A percentile compares a stretch with the other conserved stretches of the same genome.
Evolutionary conservation across 2,329 filamentous ascomycete genomes (phyloP).

Genomic region (Fusarium mexicanum): DNA sequence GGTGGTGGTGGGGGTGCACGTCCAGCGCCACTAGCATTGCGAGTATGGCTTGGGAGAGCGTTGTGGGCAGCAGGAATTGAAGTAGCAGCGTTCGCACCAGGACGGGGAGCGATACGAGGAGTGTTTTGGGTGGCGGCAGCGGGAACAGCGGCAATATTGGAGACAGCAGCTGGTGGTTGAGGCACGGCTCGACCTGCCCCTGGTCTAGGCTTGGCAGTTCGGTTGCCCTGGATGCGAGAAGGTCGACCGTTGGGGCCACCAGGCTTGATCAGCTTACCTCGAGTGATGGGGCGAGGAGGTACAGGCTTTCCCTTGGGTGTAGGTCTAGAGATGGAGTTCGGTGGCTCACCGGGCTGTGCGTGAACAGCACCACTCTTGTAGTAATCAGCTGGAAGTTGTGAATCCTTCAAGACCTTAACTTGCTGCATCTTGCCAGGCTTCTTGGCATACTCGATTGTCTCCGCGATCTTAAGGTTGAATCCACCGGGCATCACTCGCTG

Average conservation of each 20-base stretch:
- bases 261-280: slow-evolving; percentile 89
- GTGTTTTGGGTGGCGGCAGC: slow-evolving; percentile 39
- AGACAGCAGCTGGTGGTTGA: slow-evolving; percentile 47
- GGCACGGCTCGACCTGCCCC: slow-evolving; percentile 49
- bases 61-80: slow-evolving; percentile 35
- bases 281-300: slow-evolving; percentile 88
- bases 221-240: slow-evolving; percentile 71
- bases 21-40: slow-evolving; percentile 61
- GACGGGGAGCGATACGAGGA: slow-evolving; percentile 12
- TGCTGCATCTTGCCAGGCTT: slow-evolving; percentile 92
- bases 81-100: slow-evolving; percentile 3
- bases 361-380: slow-evolving; percentile 97
- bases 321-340: slow-evolving; percentile 82
- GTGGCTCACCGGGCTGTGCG: slow-evolving; percentile 83
- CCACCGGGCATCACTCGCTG: slow-evolving; percentile 80
- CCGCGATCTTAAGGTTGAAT: slow-evolving; percentile 83
- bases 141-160: slow-evolving; percentile 40
- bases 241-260: slow-evolving; percentile 86
- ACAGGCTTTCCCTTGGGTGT: slow-evolving; percentile 90
- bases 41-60: slow-evolving; percentile 60
- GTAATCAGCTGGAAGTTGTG: slow-evolving; percentile 77
- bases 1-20: slow-evolving; percentile 73
- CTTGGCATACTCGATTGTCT: slow-evolving; percentile 94
- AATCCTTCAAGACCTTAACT: slow-evolving; percentile 92
- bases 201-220: slow-evolving; percentile 56